These are phyloP conservation scores for Annulohypoxylon nitens DNA, from an alignment of 495 filamentous ascomycete genomes.

Conservation along the genomic window DNA sequence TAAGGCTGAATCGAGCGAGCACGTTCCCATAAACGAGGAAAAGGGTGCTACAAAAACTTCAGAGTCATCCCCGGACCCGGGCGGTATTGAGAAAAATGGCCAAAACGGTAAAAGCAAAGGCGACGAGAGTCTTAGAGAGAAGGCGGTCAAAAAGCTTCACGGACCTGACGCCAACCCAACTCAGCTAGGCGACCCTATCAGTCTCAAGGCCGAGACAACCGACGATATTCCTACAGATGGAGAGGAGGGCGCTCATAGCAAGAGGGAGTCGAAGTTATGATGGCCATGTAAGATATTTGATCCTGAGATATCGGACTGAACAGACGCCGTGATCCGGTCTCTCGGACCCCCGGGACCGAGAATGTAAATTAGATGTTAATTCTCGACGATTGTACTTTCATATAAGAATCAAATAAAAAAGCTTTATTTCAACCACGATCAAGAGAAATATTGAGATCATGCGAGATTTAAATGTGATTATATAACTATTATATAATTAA, in stretches of 20 bases:
- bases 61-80: conserved; percentile 5
- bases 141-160: conserved; percentile 54
- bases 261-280: conserved; percentile 45
- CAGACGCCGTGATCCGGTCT: conserved; percentile 10
- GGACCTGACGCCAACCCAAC: conserved; percentile 56
- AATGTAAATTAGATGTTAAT: neutral
- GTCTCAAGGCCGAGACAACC: conserved; percentile 58
- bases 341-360: neutral
- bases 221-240: conserved; percentile 25
- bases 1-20: conserved; percentile 57
- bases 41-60: conserved; percentile 26
- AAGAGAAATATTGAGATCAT: conserved; percentile 11
- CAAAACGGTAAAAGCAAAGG: neutral
- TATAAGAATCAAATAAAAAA: neutral
- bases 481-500: conserved; percentile 5
- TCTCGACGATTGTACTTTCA: neutral
- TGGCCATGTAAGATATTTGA: neutral
- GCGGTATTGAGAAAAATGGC: neutral
- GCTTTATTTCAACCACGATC: neutral
- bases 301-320: neutral
- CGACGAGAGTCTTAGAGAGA: conserved; percentile 46
- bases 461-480: neutral
- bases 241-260: conserved; percentile 37
- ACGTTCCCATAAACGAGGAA: conserved; percentile 39
- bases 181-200: conserved; percentile 58